Evolutionary conservation across 371 early-diverging fungal genomes (phyloP).

Genomic region (Mortierella sp.): DNA sequence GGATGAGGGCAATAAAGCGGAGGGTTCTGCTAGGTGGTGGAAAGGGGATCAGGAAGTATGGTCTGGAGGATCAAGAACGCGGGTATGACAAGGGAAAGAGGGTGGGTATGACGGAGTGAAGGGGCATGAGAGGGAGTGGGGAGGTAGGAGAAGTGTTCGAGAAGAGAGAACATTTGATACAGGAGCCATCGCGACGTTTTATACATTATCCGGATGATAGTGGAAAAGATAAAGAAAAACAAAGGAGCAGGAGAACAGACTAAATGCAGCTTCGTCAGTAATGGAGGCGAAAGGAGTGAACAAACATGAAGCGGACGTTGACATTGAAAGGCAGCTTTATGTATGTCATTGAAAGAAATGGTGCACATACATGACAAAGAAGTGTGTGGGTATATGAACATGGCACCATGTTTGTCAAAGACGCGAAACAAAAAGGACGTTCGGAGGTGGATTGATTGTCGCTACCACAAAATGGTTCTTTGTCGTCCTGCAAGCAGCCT

Average conservation of each 20-base stretch:
- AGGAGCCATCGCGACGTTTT: no score
- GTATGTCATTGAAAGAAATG: no score
- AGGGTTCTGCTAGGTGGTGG: not conserved
- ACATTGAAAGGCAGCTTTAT: no score
- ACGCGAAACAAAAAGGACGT: not conserved
- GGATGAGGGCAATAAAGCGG: not conserved
- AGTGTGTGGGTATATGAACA: not conserved
- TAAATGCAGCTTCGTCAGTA: no score
- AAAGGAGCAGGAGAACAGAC: no score
- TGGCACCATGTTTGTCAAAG: not conserved
- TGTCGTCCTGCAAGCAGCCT: not conserved
- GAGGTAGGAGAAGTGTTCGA: not conserved
- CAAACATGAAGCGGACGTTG: no score
- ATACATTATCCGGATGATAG: not conserved
- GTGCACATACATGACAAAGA: not conserved
- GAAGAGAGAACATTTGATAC: not conserved
- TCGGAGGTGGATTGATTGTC: not conserved
- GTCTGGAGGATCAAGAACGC: not conserved
- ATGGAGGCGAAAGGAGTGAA: not conserved
- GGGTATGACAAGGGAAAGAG: not conserved
- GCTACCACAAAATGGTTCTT: not conserved
- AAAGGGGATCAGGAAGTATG: not conserved
- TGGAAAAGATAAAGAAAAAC: not conserved
- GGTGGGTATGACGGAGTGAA: not conserved
- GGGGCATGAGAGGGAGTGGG: no score